Conservation (phyloP, 1,139 yeast species). For the Scheffersomyces titani region DNA sequence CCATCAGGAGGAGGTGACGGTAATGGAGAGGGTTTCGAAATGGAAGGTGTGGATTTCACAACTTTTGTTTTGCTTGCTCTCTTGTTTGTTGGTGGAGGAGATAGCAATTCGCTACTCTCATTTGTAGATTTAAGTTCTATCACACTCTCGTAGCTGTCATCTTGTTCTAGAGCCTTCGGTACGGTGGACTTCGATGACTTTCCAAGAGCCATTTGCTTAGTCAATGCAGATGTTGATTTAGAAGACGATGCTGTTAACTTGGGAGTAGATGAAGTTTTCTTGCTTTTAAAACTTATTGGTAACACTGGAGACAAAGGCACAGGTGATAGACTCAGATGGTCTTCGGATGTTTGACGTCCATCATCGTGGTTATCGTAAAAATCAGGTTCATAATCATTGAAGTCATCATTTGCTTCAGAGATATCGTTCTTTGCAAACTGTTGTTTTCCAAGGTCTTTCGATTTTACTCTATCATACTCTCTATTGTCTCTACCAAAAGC, state of each 20-base stretch:
- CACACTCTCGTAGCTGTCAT: constrained; percentile 6
- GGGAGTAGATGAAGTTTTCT: constrained; percentile 1
- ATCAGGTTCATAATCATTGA: constrained; percentile 9
- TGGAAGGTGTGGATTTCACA: neutral
- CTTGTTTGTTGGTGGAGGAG: constrained; percentile 21
- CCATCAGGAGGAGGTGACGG: constrained; percentile 53
- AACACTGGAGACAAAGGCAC: constrained; percentile 19
- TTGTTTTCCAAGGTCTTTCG: constrained; percentile 1
- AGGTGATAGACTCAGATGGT: constrained; percentile 7
- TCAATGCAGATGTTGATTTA: constrained; percentile 21
- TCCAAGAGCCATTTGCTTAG: constrained; percentile 47
- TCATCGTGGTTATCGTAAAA: constrained; percentile 12
- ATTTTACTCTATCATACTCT: constrained; percentile 2
- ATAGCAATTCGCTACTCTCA: constrained; percentile 15
- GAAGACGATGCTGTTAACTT: neutral
- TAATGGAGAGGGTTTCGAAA: constrained; percentile 25
- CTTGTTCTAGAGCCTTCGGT: constrained; percentile 2
- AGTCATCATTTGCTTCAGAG: constrained; percentile 3
- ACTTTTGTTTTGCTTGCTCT: constrained; percentile 2
- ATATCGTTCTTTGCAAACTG: neutral
- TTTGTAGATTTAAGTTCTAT: neutral
- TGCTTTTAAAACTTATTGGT: neutral
- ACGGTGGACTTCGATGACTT: constrained; percentile 15
- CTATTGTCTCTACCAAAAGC: constrained; percentile 19
- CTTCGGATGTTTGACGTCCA: constrained; percentile 4